These are phyloP conservation scores for Eustoma russellianum DNA, from an alignment of 257 asterid species.

Conservation along the genomic window DNA sequence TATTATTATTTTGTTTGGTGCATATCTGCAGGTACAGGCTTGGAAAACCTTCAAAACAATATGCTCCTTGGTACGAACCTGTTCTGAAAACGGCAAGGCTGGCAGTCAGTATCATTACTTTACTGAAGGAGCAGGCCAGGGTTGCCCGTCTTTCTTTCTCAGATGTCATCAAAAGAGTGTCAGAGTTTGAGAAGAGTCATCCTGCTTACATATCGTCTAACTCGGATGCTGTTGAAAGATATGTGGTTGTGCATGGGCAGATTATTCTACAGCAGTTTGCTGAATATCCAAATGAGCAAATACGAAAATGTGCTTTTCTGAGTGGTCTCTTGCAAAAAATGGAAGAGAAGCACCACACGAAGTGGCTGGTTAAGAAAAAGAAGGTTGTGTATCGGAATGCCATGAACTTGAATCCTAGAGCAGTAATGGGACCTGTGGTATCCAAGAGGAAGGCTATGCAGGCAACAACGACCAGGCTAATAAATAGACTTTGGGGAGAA, in stretches of 20 bases:
- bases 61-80: slow-evolving; percentile 84
- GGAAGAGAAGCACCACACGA: slow-evolving; percentile 93
- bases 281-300: slow-evolving; percentile 71
- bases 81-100: slow-evolving; percentile 74
- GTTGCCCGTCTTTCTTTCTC: slow-evolving; percentile 75
- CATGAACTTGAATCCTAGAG: slow-evolving; percentile 74
- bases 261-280: slow-evolving; percentile 86
- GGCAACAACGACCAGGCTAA: slow-evolving; percentile 83
- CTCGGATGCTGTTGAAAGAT: slow-evolving; percentile 59
- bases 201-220: slow-evolving; percentile 77
- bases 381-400: slow-evolving; percentile 42
- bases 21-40: slow-evolving; percentile 77
- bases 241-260: slow-evolving; percentile 85
- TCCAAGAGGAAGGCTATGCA: slow-evolving; percentile 91
- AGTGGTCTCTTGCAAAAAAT: slow-evolving; percentile 62
- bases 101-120: slow-evolving; percentile 62
- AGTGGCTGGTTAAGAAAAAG: slow-evolving; percentile 91
- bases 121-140: slow-evolving; percentile 72
- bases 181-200: slow-evolving; percentile 46
- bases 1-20: slow-evolving; percentile 8
- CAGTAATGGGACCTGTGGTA: slow-evolving; percentile 56
- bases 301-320: slow-evolving; percentile 64
- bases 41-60: slow-evolving; percentile 86
- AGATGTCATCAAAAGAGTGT: slow-evolving; percentile 63
- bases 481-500: slow-evolving; percentile 87